Conservation (phyloP, 1,284 basidiomycete species). For the Heterobasidion parviporum region DNA sequence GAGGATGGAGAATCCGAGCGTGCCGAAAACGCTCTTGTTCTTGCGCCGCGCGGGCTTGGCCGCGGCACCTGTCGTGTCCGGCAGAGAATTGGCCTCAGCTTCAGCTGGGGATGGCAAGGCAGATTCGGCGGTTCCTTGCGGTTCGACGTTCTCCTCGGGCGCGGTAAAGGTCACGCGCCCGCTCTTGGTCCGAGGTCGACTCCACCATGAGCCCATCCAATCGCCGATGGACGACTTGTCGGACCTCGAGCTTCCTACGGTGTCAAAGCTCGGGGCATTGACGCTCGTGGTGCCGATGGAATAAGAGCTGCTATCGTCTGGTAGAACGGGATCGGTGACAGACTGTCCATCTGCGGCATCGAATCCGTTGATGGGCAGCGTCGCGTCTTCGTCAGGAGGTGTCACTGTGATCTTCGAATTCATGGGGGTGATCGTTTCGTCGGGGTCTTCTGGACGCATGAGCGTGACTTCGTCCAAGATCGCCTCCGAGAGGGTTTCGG, state of each 20-base stretch:
- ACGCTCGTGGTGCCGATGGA: conserved; percentile 5
- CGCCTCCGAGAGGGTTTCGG: conserved; percentile 64
- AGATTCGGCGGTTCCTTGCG: conserved; percentile 1
- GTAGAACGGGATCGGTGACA: neutral
- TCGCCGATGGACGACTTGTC: conserved; percentile 28
- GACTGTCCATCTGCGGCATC: neutral
- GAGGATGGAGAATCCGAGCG: conserved; percentile 58
- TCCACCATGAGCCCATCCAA: conserved; percentile 66
- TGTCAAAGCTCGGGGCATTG: conserved; percentile 8
- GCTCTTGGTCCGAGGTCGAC: conserved; percentile 28
- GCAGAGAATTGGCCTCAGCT: neutral
- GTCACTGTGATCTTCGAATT: conserved; percentile 8
- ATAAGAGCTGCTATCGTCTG: conserved; percentile 8
- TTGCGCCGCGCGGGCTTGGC: conserved; percentile 28
- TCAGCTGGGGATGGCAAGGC: neutral
- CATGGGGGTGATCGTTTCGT: conserved; percentile 6
- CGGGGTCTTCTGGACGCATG: conserved; percentile 1
- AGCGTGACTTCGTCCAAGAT: conserved; percentile 50
- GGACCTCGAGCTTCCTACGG: conserved; percentile 10
- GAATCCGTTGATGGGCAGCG: neutral
- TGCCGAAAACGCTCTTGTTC: conserved; percentile 57
- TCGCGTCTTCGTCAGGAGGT: conserved; percentile 2
- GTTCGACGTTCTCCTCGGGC: neutral
- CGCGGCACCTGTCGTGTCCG: conserved; percentile 7
- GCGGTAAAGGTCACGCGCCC: neutral